Evolutionary conservation across 768 basidiomycete species (phyloP), one percentile per base, ranked within the genome.

Genomic region (Mycena belliarum): DNA sequence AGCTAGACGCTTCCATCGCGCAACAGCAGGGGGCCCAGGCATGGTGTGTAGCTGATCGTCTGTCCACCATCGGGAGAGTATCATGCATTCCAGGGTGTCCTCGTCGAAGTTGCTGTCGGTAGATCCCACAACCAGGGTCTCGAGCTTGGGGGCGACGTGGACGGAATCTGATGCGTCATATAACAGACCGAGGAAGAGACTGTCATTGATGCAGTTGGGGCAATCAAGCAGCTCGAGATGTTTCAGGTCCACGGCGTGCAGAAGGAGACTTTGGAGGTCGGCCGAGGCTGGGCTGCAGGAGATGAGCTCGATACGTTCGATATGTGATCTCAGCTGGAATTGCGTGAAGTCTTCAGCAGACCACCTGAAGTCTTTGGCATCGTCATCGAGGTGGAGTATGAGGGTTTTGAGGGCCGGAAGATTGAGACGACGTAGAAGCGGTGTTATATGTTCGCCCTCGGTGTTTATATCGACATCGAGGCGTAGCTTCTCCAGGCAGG

Each of bases 31-130:
- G 8, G 52, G 52, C 6, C 25, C 37, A 2, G 52, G 52, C 6
- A 54, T 24, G 3, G 40, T 25, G 15, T 28, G 9, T 14, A 59
- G 41, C 37, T 59, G 47, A 32, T 42, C 47, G 20, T 56, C 55
- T 2, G 55, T 47, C 60, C 60, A 56, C 60, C 60, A 61, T 16
- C 60, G 54, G 2, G 60, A 56, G 12, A 21, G 44, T 33, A 61
- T 52, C 55, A 49, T 56, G 20, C 37, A 25, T 21, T 43, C 49
- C 29, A 61, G 20, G 21, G 16, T 23, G n/a, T 51, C 44, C 14
- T 47, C 45, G 3, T 46, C 33, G 20, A 52, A 49, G 25, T 48
- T 6, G 2, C 14, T 25, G n/a, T 4, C 40, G 2, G n/a, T 10
- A 7, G 7, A 6, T 7, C 4, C 18, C 28, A 61, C 16, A 6